Base-by-base conservation (phyloP, 2,329 filamentous ascomycete species). In the Cryphonectria naterciae region DNA sequence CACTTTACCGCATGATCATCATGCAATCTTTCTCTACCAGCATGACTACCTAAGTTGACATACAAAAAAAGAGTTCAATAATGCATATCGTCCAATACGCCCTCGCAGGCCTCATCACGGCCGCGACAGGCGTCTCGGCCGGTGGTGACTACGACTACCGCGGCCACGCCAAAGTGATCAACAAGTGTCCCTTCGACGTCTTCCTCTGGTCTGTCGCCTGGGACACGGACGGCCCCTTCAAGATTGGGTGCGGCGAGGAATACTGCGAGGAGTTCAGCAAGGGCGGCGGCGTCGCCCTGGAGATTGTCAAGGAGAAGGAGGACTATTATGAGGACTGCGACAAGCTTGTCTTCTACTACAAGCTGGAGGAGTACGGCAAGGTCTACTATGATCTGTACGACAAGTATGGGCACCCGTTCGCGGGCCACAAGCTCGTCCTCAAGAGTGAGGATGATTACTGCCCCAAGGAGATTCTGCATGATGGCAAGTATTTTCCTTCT, bases 311-410 rank as follows among this genome's bases (percentile, higher is more conserved):
- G 19, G 49, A 70, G 46, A 37, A 67, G 68, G 17, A 60, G 2
- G 39, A 60, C 5, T 70, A 60, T 43, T 39, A 67, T 22, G 58
- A 72, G 19, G 70, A 69, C 52, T 32, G 61, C 28, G 60, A 70
- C 19, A 69, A 72, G 58, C 54, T 70, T 17, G 62, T 72, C 49
- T 66, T 72, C 37, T 69, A 69, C 68, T 72, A 72, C 68, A 72
- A 72, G 49, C 49, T 68, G 6, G 41, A 69, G 13, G 25, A 43
- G 1, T 11, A 67, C 25, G 49, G 39, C 4, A 60, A 72, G 3
- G 64, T 72, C 22, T 22, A 54, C 49, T 72, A 72, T 28, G 70
- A 72, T 32, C 70, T 72, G 46, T 69, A 70, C 49, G 49, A 67
- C 19, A 70, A 69, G 39, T 67, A 67, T 37, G 70, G 70, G 4